These are phyloP conservation scores for Acer negundo DNA, from an alignment of 345 rosid species.

Conservation along the genomic window DNA sequence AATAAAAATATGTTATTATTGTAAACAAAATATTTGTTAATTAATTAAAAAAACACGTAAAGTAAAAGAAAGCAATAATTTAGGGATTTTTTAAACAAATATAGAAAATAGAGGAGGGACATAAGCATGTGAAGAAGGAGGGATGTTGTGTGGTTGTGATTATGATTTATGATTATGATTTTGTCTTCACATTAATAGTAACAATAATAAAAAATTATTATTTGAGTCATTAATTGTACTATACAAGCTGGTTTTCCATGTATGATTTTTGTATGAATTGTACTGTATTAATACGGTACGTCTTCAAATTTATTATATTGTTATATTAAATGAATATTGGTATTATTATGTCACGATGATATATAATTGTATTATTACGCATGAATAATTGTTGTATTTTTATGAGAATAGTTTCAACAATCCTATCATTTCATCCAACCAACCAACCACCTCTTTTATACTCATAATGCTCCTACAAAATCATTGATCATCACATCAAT, in stretches of 20 bases:
- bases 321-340: too few species aligned
- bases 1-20: too few species aligned
- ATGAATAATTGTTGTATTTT: background rate
- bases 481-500: background rate
- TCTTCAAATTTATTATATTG: too few species aligned
- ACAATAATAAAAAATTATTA: constrained; percentile 18
- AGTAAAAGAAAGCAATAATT: too few species aligned
- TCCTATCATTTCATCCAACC: background rate
- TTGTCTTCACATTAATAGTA: constrained; percentile 37
- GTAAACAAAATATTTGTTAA: too few species aligned
- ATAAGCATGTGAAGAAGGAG: constrained; percentile 37
- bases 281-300: too few species aligned
- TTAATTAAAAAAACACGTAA: too few species aligned
- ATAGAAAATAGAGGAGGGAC: constrained; percentile 6
- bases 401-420: background rate
- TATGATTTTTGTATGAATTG: too few species aligned
- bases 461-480: background rate
- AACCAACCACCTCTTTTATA: background rate
- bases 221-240: constrained; percentile 5
- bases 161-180: constrained; percentile 50
- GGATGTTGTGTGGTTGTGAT: constrained; percentile 29
- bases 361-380: background rate
- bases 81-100: too few species aligned
- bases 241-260: background rate
- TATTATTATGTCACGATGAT: too few species aligned